Evolutionary conservation across 2,329 filamentous ascomycete genomes (phyloP), one percentile per base, ranked within the genome.

Genomic region (Hypoxylon sp.): DNA sequence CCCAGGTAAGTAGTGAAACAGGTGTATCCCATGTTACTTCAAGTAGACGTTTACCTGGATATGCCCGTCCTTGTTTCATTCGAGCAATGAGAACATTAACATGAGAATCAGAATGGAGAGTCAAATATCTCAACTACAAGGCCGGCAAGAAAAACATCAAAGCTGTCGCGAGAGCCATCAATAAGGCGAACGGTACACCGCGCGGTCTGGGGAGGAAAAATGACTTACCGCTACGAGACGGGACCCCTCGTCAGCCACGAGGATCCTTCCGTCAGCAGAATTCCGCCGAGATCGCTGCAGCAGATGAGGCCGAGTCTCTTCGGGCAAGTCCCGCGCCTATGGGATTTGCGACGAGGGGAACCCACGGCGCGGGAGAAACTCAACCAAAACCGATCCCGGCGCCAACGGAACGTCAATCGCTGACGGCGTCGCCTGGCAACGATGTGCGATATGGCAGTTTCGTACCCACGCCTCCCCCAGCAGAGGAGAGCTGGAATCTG

Each of bases 41-140:
- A 4, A 17, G 28, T 17, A 3, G 32, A 17, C 26, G n/a, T 37
- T 4, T n/a, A n/a, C n/a, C n/a, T n/a, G 15, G 10, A 17, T 32
- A 32, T 32, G 13, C 32, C 32, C 3, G 11, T 15, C 32, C 15
- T 34, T 34, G 32, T 34, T 13, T 34, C 13, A 15, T 13, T 13
- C 4, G 32, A 34, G 32, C 10, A 34, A 6, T 34, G 32, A 15
- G 32, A 20, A 51, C 48, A 37, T 53, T 68, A 30, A 68, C 55
- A 7, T 59, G 19, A 47, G 2, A 53, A 19, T 3, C 53, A 89
- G 87, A 98, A 86, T 98, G 94, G 94, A 88, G 91, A 73, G 86
- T 89, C 77, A 97, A 97, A 78, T 98, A 97, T 78, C 85, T 98
- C 71, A 88, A 97, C 79, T 98, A 98, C 84, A 97, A 97, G 84